A percentile compares a stretch with the other conserved stretches of the same genome.
These are phyloP conservation scores for Acmispon strigosus DNA, from an alignment of 306 rosid genomes.

Conservation along the genomic window DNA sequence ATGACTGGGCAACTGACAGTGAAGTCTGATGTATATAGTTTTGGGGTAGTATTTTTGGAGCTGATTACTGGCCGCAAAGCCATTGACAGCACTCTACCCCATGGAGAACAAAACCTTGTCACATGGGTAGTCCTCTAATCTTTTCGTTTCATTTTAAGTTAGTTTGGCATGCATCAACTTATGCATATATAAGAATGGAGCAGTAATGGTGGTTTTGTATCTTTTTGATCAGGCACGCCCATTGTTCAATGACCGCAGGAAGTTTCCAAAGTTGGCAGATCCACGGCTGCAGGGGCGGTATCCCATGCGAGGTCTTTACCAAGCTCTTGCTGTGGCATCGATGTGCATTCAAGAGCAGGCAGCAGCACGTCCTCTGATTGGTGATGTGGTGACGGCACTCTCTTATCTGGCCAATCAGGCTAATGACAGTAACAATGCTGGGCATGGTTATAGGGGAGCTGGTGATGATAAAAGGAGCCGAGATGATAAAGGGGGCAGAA, in stretches of 20 bases:
- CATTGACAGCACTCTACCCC: slow-evolving; percentile 68
- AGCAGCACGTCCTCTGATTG: slow-evolving; percentile 88
- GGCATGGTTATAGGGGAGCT: slow-evolving; percentile 46
- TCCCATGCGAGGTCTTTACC: slow-evolving; percentile 93
- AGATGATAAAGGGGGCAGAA: slow-evolving; percentile 62
- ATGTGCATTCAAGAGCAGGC: slow-evolving; percentile 98
- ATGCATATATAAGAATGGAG: neutral
- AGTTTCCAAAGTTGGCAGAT: slow-evolving; percentile 82
- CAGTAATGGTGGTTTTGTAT: slow-evolving; percentile 16
- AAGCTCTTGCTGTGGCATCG: slow-evolving; percentile 93
- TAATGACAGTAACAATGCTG: slow-evolving; percentile 46
- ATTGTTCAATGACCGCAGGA: slow-evolving; percentile 81
- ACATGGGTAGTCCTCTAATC: slow-evolving; percentile 61
- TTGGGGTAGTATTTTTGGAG: slow-evolving; percentile 61
- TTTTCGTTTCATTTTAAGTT: slow-evolving; percentile 11
- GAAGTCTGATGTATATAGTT: slow-evolving; percentile 72
- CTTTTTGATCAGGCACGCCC: slow-evolving; percentile 76
- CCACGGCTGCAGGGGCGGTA: slow-evolving; percentile 80
- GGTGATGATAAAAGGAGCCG: slow-evolving; percentile 55
- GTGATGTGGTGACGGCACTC: slow-evolving; percentile 88
- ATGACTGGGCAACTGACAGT: slow-evolving; percentile 95
- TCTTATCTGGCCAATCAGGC: slow-evolving; percentile 83
- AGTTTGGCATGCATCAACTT: neutral
- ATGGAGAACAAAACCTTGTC: slow-evolving; percentile 92
- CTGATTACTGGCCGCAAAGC: slow-evolving; percentile 93